Base-by-base conservation (phyloP, 495 filamentous ascomycete species). In the Niebla homalea region DNA sequence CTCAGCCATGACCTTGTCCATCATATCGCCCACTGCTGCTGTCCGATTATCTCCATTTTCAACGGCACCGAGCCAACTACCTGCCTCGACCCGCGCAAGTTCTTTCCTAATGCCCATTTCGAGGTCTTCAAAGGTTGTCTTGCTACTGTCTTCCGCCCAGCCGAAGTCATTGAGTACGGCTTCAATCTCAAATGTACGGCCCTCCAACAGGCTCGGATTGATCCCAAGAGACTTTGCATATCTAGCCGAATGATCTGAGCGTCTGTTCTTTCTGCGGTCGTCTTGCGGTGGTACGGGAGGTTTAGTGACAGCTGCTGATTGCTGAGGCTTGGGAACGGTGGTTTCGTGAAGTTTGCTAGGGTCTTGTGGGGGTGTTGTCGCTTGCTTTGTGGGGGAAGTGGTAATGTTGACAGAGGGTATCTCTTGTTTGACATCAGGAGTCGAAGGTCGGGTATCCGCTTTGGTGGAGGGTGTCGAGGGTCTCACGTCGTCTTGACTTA, bases 1-100 rank as follows among this genome's bases (percentile, higher is more conserved):
- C 66, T 98, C 92, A 25, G 82, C 76, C 54, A 97, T 87, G 6
- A 87, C 85, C 50, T 80, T 77, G 61, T 97, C 90, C 36, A 98
- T 82, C 46, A 94, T 75, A 50, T 71, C 77, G 47, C 87, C 87
- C 49, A 98, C 80, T 44, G 80, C 80, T 29, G 84, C 83, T 4
- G 94, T 80, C 52, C 89, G 78, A 50, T 90, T 87, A 59, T 96
- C 92, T 57, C 92, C 85, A 60, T 87, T 87, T 59, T 90, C 85
- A 46, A 94, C 76, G 55, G 86, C 80, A 47, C 81, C 81, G 48
- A 98, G 75, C 85, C 92, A 96, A 59, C 88, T 87, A 44, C 84
- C 92, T 36, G 89, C 87, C 67, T 97, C 89, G 5, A 89, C 85
- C 48, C 85, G 84, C 40, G 83, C 84, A 50, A 97, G 76, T 59